Conservation (phyloP, 768 basidiomycete species). For the Scleroderma citrinum region DNA sequence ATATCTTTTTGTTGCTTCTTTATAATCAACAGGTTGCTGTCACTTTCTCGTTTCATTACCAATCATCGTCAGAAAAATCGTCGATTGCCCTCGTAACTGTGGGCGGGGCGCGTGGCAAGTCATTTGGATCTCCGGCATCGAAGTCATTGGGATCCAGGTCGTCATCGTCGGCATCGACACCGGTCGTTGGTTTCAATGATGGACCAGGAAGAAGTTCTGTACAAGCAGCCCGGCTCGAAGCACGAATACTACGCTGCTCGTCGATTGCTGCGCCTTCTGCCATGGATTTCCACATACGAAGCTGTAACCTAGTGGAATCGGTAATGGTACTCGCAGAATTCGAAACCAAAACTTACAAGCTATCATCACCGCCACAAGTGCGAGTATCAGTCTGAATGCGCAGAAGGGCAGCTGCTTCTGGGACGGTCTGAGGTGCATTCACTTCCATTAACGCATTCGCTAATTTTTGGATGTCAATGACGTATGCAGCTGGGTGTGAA, state of each 20-base stretch:
- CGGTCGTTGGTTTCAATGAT: not conserved
- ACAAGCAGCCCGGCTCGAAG: slow-evolving; percentile 7
- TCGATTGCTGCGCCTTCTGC: slow-evolving; percentile 41
- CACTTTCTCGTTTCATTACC: slow-evolving; percentile 8
- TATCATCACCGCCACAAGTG: slow-evolving; percentile 49
- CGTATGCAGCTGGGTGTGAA: slow-evolving; percentile 23
- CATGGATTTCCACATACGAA: slow-evolving; percentile 45
- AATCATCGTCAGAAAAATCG: slow-evolving; percentile 26
- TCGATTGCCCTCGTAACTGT: slow-evolving; percentile 5
- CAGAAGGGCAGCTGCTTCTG: slow-evolving; percentile 30
- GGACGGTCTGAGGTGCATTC: slow-evolving; percentile 17
- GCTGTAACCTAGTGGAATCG: slow-evolving; percentile 27
- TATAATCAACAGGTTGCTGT: too few relatives aligned
- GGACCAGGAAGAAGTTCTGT: slow-evolving; percentile 11
- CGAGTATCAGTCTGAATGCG: slow-evolving; percentile 27
- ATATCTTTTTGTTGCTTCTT: too few relatives aligned
- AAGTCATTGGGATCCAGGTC: slow-evolving; percentile 9
- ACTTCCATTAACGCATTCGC: slow-evolving; percentile 36
- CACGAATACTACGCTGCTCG: slow-evolving; percentile 32
- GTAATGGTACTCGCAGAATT: not conserved
- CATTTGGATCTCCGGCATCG: slow-evolving; percentile 13
- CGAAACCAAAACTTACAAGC: slow-evolving; percentile 32
- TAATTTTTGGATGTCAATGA: slow-evolving; percentile 38
- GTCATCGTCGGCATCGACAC: not conserved
- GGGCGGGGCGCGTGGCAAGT: slow-evolving; percentile 3